Evolutionary conservation across 805 yeast species (phyloP), one percentile per base, ranked within the genome.

Genomic region (Myxozyma kluyveri): DNA sequence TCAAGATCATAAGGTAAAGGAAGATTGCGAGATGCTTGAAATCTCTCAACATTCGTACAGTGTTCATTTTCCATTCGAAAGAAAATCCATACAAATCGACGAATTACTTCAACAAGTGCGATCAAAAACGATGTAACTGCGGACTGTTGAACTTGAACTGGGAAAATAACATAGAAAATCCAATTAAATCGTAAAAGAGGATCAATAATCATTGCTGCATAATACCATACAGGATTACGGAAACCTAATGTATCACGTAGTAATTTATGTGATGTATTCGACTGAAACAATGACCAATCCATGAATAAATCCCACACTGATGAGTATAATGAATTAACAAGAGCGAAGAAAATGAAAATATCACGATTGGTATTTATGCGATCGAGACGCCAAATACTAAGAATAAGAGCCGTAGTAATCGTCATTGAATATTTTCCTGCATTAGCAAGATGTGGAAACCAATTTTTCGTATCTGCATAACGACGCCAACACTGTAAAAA

Each of bases 51-150:
- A 65, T 91, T 91, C 0, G 97, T 83, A 42, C 90, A 84, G 68
- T 93, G 99, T 68, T 93, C 98, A 69, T 93, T 93, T 62, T 93
- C 99, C 78, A 93, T 85, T 71, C 99, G 82, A 73, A 93, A 84
- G 44, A 86, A 79, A 5, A 88, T 75, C 99, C 99, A 93, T 12
- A 91, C 72, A 61, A 88, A 85, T 65, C 99, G 76, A 65, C 99
- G 77, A 2, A 86, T 31, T 2, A 88, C 69, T 68, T 93, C 99
- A 0, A 93, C 88, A 26, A 86, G 59, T 0, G 95, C 96, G 44
- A 93, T 80, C 45, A 80, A 75, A 65, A 91, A 90, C 65, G 96
- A 83, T 1, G 96, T 84, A 21, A 80, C 78, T 0, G 96, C 96
- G 65, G 91, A 85, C 64, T 91, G 96, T 68, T 86, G 91, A 53